A percentile compares a stretch with the other conserved stretches of the same genome.
Evolutionary conservation across 2,329 filamentous ascomycete genomes (phyloP).

Genomic region (Lasiodiplodia gonubiensis): DNA sequence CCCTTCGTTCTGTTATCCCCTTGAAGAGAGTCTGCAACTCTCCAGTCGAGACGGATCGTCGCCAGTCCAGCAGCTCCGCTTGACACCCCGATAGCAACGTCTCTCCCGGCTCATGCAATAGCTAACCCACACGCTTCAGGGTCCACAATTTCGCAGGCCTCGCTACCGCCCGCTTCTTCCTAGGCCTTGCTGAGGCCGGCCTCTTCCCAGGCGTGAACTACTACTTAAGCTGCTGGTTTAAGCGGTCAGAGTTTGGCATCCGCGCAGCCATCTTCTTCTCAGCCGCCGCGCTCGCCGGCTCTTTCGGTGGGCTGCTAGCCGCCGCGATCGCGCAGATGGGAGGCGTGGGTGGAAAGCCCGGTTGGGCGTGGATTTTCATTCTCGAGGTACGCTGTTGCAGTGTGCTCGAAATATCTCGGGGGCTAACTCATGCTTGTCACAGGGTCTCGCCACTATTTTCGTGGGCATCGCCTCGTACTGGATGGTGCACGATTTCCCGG

Average conservation of each 20-base stretch:
- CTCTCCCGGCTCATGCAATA: not conserved
- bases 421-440: constrained; percentile 53
- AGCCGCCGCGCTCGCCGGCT: constrained; percentile 78
- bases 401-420: not conserved
- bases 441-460: constrained; percentile 70
- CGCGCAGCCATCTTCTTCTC: constrained; percentile 84
- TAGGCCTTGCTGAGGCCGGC: constrained; percentile 75
- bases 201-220: constrained; percentile 72
- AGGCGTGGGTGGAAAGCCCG: constrained; percentile 59
- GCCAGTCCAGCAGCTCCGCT: not conserved
- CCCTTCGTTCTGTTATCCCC: not conserved
- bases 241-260: constrained; percentile 77
- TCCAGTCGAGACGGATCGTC: not conserved
- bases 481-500: constrained; percentile 83
- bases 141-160: constrained; percentile 31
- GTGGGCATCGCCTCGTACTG: constrained; percentile 73
- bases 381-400: constrained; percentile 28
- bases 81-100: not conserved
- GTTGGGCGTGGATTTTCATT: constrained; percentile 51
- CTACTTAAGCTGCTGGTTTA: constrained; percentile 86
- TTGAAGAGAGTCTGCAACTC: too few relatives aligned
- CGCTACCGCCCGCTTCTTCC: constrained; percentile 58
- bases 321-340: constrained; percentile 74
- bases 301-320: constrained; percentile 75
- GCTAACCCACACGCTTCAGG: not conserved